Percentiles rank a stretch among this genome's conserved stretches.
phyloP scores from a whole-genome alignment of 164 flowering plant genomes.

The Liquidambar formosana region DNA sequence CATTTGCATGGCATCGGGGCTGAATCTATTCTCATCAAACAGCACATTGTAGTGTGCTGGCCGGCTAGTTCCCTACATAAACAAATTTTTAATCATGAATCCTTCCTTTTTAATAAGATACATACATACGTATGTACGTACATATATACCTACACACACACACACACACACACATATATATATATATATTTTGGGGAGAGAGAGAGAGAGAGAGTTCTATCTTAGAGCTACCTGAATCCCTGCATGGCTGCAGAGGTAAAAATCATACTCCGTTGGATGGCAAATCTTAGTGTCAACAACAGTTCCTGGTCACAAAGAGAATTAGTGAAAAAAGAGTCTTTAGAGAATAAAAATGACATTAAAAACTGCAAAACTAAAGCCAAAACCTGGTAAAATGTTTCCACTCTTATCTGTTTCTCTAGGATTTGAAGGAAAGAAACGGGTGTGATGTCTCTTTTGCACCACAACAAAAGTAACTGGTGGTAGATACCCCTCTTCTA shows the following conservation, averaged over 20 bases:
- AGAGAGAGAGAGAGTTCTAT: no score
- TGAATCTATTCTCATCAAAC: no score
- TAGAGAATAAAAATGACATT: not conserved
- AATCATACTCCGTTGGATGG: slow-evolving; percentile 18
- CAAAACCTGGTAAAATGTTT: slow-evolving; percentile 55
- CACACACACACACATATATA: no score
- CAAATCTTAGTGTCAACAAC: slow-evolving; percentile 22
- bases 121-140: no score
- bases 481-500: slow-evolving; percentile 58
- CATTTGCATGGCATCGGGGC: no score
- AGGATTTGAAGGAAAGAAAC: slow-evolving; percentile 54
- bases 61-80: no score
- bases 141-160: no score
- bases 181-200: no score
- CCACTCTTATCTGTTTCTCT: slow-evolving; percentile 53
- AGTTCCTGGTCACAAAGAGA: slow-evolving; percentile 23
- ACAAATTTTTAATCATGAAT: no score
- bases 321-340: not conserved
- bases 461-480: slow-evolving; percentile 68
- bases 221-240: slow-evolving; percentile 1
- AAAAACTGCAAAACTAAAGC: not conserved
- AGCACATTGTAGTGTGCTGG: no score
- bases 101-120: no score
- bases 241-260: slow-evolving; percentile 24
- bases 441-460: slow-evolving; percentile 68